phyloP scores from a whole-genome alignment of 768 basidiomycete species.

The Amanita molliuscula region DNA sequence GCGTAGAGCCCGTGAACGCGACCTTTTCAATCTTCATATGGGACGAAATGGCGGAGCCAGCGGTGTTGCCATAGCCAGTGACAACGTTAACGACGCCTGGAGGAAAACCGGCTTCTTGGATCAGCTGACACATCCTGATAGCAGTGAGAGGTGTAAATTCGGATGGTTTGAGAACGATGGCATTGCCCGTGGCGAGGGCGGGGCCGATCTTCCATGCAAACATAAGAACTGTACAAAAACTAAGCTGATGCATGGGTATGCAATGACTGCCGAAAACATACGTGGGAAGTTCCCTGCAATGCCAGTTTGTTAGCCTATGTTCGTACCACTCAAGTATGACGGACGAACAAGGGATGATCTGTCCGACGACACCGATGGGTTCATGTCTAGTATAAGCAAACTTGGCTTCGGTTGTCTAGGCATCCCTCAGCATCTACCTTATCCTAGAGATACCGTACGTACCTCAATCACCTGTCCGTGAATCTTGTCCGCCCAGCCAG shows the following conservation, averaged over 20 bases:
- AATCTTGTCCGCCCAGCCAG: slow-evolving; percentile 86
- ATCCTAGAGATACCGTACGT: neutral
- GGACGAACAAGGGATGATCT: slow-evolving; percentile 45
- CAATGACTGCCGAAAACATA: slow-evolving; percentile 11
- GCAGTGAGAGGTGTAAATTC: slow-evolving; percentile 72
- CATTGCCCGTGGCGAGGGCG: slow-evolving; percentile 75
- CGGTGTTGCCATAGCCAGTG: slow-evolving; percentile 60
- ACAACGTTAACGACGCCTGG: slow-evolving; percentile 73
- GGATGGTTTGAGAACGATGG: slow-evolving; percentile 70
- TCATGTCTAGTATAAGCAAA: slow-evolving; percentile 47
- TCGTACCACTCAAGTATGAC: neutral
- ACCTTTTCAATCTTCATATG: slow-evolving; percentile 69
- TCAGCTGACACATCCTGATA: slow-evolving; percentile 42
- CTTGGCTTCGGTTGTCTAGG: neutral
- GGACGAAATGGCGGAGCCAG: slow-evolving; percentile 58
- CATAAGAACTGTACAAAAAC: slow-evolving; percentile 35
- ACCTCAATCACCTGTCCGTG: slow-evolving; percentile 66
- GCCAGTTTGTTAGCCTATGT: slow-evolving; percentile 14
- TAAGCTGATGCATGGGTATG: slow-evolving; percentile 10
- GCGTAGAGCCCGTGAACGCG: slow-evolving; percentile 81
- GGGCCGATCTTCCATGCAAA: slow-evolving; percentile 71
- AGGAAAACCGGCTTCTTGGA: slow-evolving; percentile 68
- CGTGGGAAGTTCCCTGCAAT: slow-evolving; percentile 59
- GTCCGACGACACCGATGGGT: slow-evolving; percentile 43
- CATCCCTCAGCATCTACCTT: neutral